phyloP scores from a whole-genome alignment of 805 yeast genomes.

The Dipodascus geniculatus region DNA sequence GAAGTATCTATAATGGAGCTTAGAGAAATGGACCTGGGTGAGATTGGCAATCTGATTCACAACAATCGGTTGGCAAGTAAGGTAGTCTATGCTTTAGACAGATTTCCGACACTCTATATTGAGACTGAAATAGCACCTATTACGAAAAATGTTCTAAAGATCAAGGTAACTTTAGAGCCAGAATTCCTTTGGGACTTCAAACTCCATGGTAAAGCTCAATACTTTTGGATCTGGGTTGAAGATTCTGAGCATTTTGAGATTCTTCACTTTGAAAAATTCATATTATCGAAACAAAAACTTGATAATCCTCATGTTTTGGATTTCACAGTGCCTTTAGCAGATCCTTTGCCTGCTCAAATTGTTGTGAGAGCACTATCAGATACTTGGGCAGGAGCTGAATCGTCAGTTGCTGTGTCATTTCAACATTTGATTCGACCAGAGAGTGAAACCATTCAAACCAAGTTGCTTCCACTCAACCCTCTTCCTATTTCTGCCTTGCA shows the following conservation, averaged over 20 bases:
- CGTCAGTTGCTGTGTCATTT: conserved; percentile 67
- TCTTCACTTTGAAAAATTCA: conserved; percentile 71
- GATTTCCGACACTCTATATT: conserved; percentile 66
- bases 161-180: conserved; percentile 57
- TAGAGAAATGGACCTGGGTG: conserved; percentile 60
- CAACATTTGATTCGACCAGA: conserved; percentile 84
- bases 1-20: conserved; percentile 60
- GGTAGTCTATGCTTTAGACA: conserved; percentile 46
- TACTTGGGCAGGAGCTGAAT: conserved; percentile 80
- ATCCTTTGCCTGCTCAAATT: conserved; percentile 84
- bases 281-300: conserved; percentile 48
- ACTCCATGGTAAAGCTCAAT: conserved; percentile 71
- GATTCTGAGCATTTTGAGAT: conserved; percentile 65
- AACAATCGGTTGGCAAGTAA: conserved; percentile 61
- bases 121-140: conserved; percentile 83
- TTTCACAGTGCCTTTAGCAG: conserved; percentile 82
- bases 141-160: conserved; percentile 73
- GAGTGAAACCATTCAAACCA: conserved; percentile 77
- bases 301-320: conserved; percentile 59
- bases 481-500: conserved; percentile 75
- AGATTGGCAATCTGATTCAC: conserved; percentile 83
- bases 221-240: conserved; percentile 89
- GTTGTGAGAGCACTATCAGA: conserved; percentile 73
- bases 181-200: conserved; percentile 80
- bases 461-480: conserved; percentile 69